Conservation (phyloP, 1,139 yeast species). For the Kodamaea fungicola region DNA sequence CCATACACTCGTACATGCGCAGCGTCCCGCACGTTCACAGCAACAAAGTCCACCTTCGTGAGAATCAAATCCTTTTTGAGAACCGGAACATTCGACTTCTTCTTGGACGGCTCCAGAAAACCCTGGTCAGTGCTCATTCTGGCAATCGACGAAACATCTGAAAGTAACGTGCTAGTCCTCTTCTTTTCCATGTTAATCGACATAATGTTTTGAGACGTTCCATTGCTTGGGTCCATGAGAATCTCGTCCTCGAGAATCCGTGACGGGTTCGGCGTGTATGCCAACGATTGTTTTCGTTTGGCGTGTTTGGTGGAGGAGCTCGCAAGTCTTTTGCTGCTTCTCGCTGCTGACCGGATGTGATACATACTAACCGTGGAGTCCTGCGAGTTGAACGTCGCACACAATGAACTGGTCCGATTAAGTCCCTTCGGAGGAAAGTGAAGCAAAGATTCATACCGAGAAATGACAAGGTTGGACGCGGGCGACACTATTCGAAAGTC, state of each 20-base stretch:
- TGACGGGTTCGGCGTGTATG: constrained; percentile 41
- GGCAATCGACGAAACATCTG: constrained; percentile 58
- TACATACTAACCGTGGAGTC: constrained; percentile 47
- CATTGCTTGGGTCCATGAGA: constrained; percentile 13
- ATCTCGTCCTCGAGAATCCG: constrained; percentile 43
- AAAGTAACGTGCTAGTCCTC: constrained; percentile 49
- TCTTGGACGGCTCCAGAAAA: constrained; percentile 23
- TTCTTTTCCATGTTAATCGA: constrained; percentile 48
- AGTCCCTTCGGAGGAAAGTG: constrained; percentile 44
- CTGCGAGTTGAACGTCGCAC: constrained; percentile 50
- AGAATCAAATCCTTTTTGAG: constrained; percentile 65
- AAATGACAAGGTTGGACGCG: constrained; percentile 65
- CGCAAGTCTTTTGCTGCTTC: constrained; percentile 10
- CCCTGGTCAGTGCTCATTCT: constrained; percentile 53
- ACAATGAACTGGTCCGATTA: constrained; percentile 34
- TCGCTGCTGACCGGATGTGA: constrained; percentile 46
- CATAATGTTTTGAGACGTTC: constrained; percentile 14
- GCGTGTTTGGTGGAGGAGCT: constrained; percentile 13
- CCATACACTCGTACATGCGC: constrained; percentile 40
- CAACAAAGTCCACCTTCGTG: constrained; percentile 53
- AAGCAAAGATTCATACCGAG: constrained; percentile 54
- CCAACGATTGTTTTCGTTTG: constrained; percentile 26
- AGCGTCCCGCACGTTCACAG: constrained; percentile 22
- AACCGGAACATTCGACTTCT: constrained; percentile 17
- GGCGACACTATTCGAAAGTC: constrained; percentile 68